Percentiles rank a stretch among this genome's conserved stretches.
Conservation (phyloP, 164 flowering plant genomes). For the Amborella trichopoda region DNA sequence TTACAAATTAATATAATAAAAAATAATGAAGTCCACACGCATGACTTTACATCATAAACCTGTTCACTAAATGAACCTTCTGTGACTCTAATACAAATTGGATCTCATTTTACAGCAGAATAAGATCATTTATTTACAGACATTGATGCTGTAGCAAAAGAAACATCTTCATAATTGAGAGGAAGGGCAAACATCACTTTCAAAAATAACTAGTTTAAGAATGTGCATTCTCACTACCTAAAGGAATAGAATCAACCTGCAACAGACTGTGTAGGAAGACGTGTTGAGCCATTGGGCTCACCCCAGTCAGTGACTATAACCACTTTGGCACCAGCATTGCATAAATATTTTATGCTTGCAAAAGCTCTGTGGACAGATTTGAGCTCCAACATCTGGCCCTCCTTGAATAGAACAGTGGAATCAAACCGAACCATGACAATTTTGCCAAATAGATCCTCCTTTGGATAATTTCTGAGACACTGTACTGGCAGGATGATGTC, state of each 20-base stretch:
- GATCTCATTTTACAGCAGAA: no score
- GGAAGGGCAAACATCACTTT: no score
- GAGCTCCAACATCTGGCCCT: slow-evolving; percentile 8
- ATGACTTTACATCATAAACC: no score
- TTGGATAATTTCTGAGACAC: slow-evolving; percentile 51
- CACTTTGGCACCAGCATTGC: slow-evolving; percentile 57
- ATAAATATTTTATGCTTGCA: slow-evolving; percentile 47
- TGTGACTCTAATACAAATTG: no score
- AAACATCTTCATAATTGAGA: no score
- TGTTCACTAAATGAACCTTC: no score
- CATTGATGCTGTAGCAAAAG: no score
- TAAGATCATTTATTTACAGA: no score
- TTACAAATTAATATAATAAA: no score
- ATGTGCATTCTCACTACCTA: no score
- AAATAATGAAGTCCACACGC: no score
- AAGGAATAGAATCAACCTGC: slow-evolving; percentile 67
- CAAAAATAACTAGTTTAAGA: no score
- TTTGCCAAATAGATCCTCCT: slow-evolving; percentile 43
- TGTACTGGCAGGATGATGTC: slow-evolving; percentile 32
- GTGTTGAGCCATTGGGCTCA: slow-evolving; percentile 10
- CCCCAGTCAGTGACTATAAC: slow-evolving; percentile 51
- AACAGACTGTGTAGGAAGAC: slow-evolving; percentile 21
- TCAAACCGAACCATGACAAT: slow-evolving; percentile 77
- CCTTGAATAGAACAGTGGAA: slow-evolving; percentile 28
- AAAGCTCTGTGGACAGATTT: slow-evolving; percentile 20